These are phyloP conservation scores for Apostasia ramifera DNA, from an alignment of 106 monocot genomes.

Conservation along the genomic window DNA sequence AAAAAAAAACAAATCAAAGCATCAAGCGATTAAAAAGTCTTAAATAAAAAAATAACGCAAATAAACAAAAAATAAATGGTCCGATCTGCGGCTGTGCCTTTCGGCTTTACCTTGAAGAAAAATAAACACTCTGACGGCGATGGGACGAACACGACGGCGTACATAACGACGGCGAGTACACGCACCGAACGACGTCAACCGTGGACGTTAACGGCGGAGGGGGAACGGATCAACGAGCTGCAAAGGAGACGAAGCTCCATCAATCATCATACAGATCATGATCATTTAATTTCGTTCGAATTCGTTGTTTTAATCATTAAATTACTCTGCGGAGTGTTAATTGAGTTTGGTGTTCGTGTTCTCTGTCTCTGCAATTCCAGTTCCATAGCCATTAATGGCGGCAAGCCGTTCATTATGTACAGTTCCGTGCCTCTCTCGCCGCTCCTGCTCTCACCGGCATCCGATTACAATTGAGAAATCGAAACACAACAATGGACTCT, in stretches of 20 bases:
- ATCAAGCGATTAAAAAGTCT: too few relatives aligned
- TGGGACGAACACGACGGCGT: neutral
- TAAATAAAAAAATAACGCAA: neutral
- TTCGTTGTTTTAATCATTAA: neutral
- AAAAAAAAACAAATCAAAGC: too few relatives aligned
- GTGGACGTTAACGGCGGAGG: neutral
- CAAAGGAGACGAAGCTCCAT: neutral
- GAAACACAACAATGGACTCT: neutral
- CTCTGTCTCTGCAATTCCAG: neutral
- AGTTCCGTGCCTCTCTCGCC: neutral
- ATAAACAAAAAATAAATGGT: neutral
- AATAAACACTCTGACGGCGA: neutral
- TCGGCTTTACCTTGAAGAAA: neutral
- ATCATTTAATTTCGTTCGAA: neutral
- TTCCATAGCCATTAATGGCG: neutral
- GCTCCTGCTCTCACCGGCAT: neutral
- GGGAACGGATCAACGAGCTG: neutral
- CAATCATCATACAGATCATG: neutral
- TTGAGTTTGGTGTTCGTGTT: neutral
- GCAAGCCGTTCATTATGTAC: neutral
- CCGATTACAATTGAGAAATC: neutral
- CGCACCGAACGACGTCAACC: neutral
- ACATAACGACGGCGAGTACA: neutral
- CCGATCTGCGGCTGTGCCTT: neutral
- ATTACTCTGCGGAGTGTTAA: neutral